Evolutionary conservation across 2,329 filamentous ascomycete species (phyloP).

Genomic region (Graphilbum fragrans): DNA sequence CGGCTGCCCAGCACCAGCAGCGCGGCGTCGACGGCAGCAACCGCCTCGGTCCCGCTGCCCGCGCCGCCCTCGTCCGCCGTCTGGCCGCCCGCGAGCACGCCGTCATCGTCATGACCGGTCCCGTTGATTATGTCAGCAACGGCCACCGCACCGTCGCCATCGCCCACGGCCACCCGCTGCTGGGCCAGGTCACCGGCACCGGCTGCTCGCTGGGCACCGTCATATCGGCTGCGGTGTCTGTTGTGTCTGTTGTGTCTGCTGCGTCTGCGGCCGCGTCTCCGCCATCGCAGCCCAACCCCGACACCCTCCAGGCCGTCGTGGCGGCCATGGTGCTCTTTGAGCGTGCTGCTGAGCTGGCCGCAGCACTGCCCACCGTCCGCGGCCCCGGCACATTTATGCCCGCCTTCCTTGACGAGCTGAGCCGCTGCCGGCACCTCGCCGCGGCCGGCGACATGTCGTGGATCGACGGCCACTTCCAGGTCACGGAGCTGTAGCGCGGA

Average conservation of each 20-base stretch:
- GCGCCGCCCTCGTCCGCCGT: conserved; percentile 49
- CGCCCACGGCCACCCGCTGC: conserved; percentile 61
- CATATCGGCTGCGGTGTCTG: conserved; percentile 63
- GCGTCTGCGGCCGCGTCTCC: neutral
- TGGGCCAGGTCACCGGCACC: conserved; percentile 63
- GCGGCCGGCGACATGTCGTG: conserved; percentile 9
- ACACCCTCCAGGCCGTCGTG: conserved; percentile 61
- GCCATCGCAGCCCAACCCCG: conserved; percentile 15
- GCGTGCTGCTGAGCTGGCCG: conserved; percentile 56
- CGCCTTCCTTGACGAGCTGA: conserved; percentile 66
- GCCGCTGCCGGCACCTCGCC: conserved; percentile 18
- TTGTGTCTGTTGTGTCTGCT: conserved; percentile 14
- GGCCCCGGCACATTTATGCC: conserved; percentile 84
- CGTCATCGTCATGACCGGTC: conserved; percentile 73
- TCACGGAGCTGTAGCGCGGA: neutral
- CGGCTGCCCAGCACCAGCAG: conserved; percentile 38
- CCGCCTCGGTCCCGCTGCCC: conserved; percentile 29
- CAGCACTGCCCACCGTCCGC: conserved; percentile 49
- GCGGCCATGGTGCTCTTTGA: conserved; percentile 70
- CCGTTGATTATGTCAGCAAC: conserved; percentile 65
- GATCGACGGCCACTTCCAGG: neutral
- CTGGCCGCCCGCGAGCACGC: conserved; percentile 58
- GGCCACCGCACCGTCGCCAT: conserved; percentile 47
- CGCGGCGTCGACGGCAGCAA: conserved; percentile 74
- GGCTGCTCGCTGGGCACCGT: conserved; percentile 80